Conservation (phyloP, 1,284 basidiomycete genomes). For the Laetiporus sulphureus region DNA sequence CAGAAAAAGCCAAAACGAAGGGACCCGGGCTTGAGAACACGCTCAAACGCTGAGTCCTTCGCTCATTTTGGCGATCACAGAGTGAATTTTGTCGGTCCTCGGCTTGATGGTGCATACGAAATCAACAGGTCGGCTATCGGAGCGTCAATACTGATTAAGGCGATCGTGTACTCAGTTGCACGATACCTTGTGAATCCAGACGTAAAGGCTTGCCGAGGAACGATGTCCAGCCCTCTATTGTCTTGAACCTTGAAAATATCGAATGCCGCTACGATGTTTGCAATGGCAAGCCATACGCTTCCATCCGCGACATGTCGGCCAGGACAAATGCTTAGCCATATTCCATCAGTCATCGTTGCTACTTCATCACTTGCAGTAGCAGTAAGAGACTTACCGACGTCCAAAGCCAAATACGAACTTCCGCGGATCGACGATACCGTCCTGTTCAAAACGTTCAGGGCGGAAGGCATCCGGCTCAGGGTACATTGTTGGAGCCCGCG, state of each 20-base stretch:
- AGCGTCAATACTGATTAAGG: too few relatives aligned
- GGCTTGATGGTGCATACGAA: too few relatives aligned
- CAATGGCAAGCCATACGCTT: not conserved
- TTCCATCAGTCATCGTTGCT: not conserved
- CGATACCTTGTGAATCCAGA: slow-evolving; percentile 4
- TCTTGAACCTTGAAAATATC: slow-evolving; percentile 1
- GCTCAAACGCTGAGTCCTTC: too few relatives aligned
- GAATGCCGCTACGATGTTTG: not conserved
- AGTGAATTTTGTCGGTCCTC: too few relatives aligned
- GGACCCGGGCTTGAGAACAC: too few relatives aligned
- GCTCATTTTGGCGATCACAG: too few relatives aligned
- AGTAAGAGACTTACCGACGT: slow-evolving; percentile 11
- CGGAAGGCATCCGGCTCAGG: slow-evolving; percentile 16
- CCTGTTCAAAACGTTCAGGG: slow-evolving; percentile 16
- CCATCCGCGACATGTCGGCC: not conserved
- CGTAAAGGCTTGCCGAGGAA: not conserved
- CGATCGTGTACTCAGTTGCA: too few relatives aligned
- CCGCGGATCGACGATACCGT: slow-evolving; percentile 12
- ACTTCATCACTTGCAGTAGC: not conserved
- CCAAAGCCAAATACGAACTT: slow-evolving; percentile 22
- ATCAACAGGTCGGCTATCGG: too few relatives aligned
- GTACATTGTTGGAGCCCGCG: slow-evolving; percentile 14
- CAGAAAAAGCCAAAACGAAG: too few relatives aligned
- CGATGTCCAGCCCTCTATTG: not conserved
- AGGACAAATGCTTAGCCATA: not conserved